Percentiles rank a stretch among this genome's conserved stretches.
Conservation (phyloP, 139 green algal species). For the Edaphochlamys debaryana region DNA sequence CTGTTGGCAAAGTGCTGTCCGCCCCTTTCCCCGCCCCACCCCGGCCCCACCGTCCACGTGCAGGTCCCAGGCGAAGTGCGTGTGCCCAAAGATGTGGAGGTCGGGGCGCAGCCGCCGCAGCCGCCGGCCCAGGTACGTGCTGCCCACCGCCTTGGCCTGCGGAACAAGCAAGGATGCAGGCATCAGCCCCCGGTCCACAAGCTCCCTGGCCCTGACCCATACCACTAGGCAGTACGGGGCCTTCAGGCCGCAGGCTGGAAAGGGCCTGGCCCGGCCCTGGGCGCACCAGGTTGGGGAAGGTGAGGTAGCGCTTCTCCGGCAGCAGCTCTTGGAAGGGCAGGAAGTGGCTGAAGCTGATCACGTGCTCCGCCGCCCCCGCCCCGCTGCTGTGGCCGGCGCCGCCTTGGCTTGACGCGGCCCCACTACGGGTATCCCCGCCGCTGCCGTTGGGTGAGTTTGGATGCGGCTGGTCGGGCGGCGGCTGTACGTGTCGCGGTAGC, state of each 20-base stretch:
- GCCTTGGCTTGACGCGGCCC: no score
- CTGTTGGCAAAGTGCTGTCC: no score
- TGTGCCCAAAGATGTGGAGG: conserved; percentile 85
- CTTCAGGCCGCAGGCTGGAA: no score
- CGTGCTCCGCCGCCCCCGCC: conserved; percentile 7
- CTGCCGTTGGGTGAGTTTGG: no score
- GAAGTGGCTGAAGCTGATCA: conserved; percentile 81
- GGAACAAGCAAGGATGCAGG: no score
- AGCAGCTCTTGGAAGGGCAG: conserved; percentile 74
- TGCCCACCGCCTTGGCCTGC: conserved; percentile 75
- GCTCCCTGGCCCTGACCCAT: no score
- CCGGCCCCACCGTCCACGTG: conserved; percentile 53
- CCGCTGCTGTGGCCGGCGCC: not conserved
- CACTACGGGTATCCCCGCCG: not conserved
- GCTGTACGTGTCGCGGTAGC: not conserved
- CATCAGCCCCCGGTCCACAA: no score
- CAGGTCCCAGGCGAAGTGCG: conserved; percentile 85
- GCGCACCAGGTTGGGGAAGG: conserved; percentile 75
- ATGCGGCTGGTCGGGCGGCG: no score
- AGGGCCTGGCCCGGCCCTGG: no score
- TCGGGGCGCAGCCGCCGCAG: conserved; percentile 67
- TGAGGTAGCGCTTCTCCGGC: conserved; percentile 88
- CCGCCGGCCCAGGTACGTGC: conserved; percentile 58
- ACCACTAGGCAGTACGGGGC: no score
- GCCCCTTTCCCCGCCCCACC: no score